Conservation (phyloP, 768 basidiomycete species). For the Mycena epipterygia region DNA sequence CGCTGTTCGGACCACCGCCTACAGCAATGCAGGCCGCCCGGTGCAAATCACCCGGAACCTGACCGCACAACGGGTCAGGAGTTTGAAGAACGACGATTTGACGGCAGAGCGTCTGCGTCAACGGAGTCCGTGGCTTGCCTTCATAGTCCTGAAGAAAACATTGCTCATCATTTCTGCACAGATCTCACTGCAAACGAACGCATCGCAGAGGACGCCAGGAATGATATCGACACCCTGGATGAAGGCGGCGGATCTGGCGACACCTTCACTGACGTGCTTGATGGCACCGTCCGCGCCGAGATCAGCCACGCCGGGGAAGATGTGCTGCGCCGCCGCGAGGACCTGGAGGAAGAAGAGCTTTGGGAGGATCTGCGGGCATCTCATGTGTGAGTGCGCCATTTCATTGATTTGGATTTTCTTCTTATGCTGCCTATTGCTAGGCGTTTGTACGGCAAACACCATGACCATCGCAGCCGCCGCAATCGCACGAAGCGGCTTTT, state of each 20-base stretch:
- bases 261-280: not conserved
- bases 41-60: not conserved
- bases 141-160: not conserved
- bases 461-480: slow-evolving; percentile 1
- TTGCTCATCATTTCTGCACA: not conserved
- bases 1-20: not conserved
- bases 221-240: not conserved
- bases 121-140: not conserved
- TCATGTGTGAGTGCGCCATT: not conserved
- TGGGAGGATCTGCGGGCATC: not conserved
- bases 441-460: not conserved
- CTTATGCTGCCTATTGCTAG: not conserved
- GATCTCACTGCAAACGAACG: not conserved
- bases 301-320: not conserved
- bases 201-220: not conserved
- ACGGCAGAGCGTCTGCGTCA: not conserved
- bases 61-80: not conserved
- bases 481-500: not conserved
- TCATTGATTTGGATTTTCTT: no score
- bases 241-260: not conserved
- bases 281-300: not conserved
- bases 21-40: not conserved
- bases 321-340: not conserved
- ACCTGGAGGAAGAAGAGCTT: not conserved
- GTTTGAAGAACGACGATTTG: not conserved